Evolutionary conservation across 371 early-diverging fungal species (phyloP).

Genomic region (Globomyces sp.): DNA sequence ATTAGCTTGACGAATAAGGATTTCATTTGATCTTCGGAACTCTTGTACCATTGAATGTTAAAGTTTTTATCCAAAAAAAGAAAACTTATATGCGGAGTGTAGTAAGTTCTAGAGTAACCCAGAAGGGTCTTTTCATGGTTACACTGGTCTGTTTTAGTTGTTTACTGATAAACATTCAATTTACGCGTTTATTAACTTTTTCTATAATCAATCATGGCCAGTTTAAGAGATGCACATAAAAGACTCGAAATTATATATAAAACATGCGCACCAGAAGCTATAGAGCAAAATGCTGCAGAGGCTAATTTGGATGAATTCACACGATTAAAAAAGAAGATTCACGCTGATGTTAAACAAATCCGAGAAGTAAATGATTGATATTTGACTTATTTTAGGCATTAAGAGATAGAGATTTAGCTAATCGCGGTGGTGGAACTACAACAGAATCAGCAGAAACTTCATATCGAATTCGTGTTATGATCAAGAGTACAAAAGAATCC

Average conservation of each 20-base stretch:
- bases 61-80: too few relatives aligned
- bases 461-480: slow-evolving; percentile 48
- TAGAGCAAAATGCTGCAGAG: slow-evolving; percentile 33
- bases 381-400: slow-evolving; percentile 28
- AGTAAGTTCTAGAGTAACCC: too few relatives aligned
- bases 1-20: too few relatives aligned
- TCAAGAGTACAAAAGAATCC: slow-evolving; percentile 42
- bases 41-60: too few relatives aligned
- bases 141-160: too few relatives aligned
- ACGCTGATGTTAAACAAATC: slow-evolving; percentile 41
- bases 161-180: too few relatives aligned
- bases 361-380: slow-evolving; percentile 25
- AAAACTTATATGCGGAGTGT: too few relatives aligned
- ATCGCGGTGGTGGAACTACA: slow-evolving; percentile 40
- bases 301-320: slow-evolving; percentile 55
- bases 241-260: slow-evolving; percentile 54
- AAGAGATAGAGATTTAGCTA: slow-evolving; percentile 49
- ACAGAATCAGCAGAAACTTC: slow-evolving; percentile 56
- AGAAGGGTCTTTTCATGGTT: too few relatives aligned
- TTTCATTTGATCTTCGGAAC: too few relatives aligned
- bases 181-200: too few relatives aligned
- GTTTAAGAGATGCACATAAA: slow-evolving; percentile 54
- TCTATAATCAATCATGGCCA: slow-evolving; percentile 26
- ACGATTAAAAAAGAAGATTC: slow-evolving; percentile 45
- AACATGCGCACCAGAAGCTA: slow-evolving; percentile 46